Evolutionary conservation across 306 rosid genomes (phyloP), one percentile per base, ranked within the genome.

Genomic region (Vigna trinervia): DNA sequence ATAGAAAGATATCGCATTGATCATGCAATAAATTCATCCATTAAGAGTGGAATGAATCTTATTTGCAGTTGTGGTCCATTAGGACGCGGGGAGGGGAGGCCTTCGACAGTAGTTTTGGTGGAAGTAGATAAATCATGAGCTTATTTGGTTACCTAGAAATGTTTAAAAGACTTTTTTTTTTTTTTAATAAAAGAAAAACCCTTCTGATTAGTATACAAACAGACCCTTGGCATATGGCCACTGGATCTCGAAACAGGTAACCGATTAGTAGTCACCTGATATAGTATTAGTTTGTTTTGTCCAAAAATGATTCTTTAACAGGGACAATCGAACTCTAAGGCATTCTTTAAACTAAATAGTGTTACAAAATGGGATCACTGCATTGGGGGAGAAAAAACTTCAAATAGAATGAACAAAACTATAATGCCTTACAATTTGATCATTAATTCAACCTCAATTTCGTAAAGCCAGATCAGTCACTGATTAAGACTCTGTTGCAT

Each of bases 401-500:
- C 59, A 62, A 53, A 23, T 69, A 56, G 75, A 79, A 75, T 63
- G 32, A 54, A 46, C 76, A 38, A 19, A 13, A 38, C 20, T 71
- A 56, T 23, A 52, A 57, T 9, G 69, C 23, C 82, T 71, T 65
- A 12, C 77, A 45, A 72, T 57, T 54, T 72, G 77, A 19, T 54
- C 65, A 75, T 75, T 63, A 79, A 50, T 65, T 71, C 78, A 75
- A 56, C 46, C 69, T 80, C 76, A 59, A 28, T 23, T 69, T 20
- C 62, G 66, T 71, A 46, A 36, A 71, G 57, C 34, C 39, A 32
- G 69, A 20, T 80, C 78, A 69, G 32, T 23, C 83, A 54, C 61
- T 23, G 30, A 63, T 81, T 82, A 85, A 70, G 86, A 75, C 32
- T 85, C 80, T 58, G 52, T 60, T 71, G 77, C 77, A 52, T 82